These are phyloP conservation scores for Fusarium pseudoanthophilum DNA, from an alignment of 2,329 filamentous ascomycete species.

Conservation along the genomic window DNA sequence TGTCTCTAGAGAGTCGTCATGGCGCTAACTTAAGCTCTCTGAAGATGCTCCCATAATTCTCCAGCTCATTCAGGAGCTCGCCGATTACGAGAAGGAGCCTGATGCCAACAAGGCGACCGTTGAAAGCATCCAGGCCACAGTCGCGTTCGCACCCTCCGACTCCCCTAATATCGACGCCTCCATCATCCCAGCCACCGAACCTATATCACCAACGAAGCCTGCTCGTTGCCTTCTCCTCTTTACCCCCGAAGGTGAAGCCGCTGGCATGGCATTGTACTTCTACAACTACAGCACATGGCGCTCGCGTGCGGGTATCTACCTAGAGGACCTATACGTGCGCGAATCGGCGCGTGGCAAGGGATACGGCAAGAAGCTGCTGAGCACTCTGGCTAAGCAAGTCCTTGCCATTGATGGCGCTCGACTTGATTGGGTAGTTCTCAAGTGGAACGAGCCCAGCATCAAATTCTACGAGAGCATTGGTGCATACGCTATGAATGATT, in stretches of 20 bases:
- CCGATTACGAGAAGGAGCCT: constrained; percentile 85
- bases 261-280: constrained; percentile 90
- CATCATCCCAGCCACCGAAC: constrained; percentile 58
- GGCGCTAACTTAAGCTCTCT: constrained; percentile 23
- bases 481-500: constrained; percentile 73
- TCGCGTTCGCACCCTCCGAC: constrained; percentile 76
- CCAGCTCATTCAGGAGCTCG: constrained; percentile 83
- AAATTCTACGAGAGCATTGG: constrained; percentile 83
- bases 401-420: constrained; percentile 76
- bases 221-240: constrained; percentile 80
- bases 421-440: constrained; percentile 90
- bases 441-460: constrained; percentile 93
- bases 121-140: constrained; percentile 75
- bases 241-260: constrained; percentile 59
- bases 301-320: constrained; percentile 85
- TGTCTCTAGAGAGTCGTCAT: constrained; percentile 1
- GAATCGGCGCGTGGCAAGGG: constrained; percentile 76
- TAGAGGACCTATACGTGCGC: constrained; percentile 92
- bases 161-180: constrained; percentile 54
- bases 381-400: constrained; percentile 82
- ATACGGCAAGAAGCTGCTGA: constrained; percentile 81
- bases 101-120: constrained; percentile 82
- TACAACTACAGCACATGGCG: constrained; percentile 97
- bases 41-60: constrained; percentile 86
- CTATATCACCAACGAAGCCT: constrained; percentile 67